Base-by-base conservation (phyloP, 805 yeast species). In the Zygoascus ofunaensis region DNA sequence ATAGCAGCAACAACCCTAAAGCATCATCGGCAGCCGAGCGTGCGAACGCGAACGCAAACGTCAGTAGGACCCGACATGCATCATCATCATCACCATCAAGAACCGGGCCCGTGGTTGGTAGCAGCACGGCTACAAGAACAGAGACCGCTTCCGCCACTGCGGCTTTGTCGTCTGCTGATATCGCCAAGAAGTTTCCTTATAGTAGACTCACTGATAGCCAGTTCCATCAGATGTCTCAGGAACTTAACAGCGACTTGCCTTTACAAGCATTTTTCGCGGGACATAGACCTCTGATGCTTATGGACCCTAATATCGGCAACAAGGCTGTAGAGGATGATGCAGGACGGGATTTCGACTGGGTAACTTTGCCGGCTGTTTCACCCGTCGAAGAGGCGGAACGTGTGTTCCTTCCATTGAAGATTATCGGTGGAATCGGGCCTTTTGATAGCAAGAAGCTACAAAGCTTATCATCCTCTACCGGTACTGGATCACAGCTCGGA, bases 261-360 rank as follows among this genome's bases (percentile, higher is more conserved):
- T 57, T 61, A 21, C 49, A 54, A 19, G 69, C 73, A 2, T 55
- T 72, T 33, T 68, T 70, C 51, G 72, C 74, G 10, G 72, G 74
- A 12, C 69, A 69, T 50, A 62, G 69, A 30, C 76, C 76, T 2
- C 54, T 72, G 33, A 66, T 68, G 45, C 52, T 71, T 48, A 70
- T 72, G 10, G 63, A 68, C 44, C 59, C 62, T 10, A 42, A 30
- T 26, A 46, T 39, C 23, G 41, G 34, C 12, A 37, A 15, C 21
- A 34, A 30, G n/a, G 22, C 36, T 4, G 23, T 19, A 23, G 41
- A 24, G 10, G 34, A 37, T 24, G 41, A 37, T 15, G 23, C 21
- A 4, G 23, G 15, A n/a, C 22, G 41, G 14, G 41, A 37, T 21
- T 37, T 14, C 33, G 41, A 37, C 33, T 37, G 41, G 41, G 21